Evolutionary conservation across 768 basidiomycete genomes (phyloP).

Genomic region (Pseudohyphozyma bogoriensis): DNA sequence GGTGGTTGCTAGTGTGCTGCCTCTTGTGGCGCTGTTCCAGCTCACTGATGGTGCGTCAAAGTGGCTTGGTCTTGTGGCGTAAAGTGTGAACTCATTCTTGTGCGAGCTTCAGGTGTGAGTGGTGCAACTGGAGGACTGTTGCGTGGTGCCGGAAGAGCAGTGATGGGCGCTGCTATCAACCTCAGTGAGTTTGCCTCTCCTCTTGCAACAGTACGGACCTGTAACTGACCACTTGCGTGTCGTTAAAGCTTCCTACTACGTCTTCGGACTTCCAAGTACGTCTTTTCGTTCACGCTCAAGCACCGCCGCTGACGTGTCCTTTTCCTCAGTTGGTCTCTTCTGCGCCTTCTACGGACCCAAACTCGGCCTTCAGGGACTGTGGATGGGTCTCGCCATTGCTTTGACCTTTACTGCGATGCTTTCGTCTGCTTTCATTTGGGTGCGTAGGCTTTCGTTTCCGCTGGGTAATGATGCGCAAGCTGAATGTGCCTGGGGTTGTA

Average conservation of each 20-base stretch:
- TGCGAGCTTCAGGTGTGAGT: constrained; percentile 25
- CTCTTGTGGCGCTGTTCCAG: constrained; percentile 51
- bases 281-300: no score
- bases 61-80: no score
- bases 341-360: constrained; percentile 26
- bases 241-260: constrained; percentile 11
- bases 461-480: neutral
- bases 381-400: constrained; percentile 30
- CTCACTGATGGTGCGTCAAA: constrained; percentile 59
- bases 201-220: neutral
- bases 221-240: neutral
- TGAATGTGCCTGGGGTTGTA: neutral
- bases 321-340: constrained; percentile 25
- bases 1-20: constrained; percentile 59
- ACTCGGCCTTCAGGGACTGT: constrained; percentile 25
- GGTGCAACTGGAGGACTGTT: constrained; percentile 66
- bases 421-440: constrained; percentile 15
- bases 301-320: no score
- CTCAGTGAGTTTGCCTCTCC: constrained; percentile 4
- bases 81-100: neutral
- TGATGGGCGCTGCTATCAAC: constrained; percentile 33
- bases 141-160: constrained; percentile 71
- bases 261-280: constrained; percentile 16
- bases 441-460: neutral
- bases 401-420: constrained; percentile 21